A percentile compares a stretch with the other conserved stretches of the same genome.
Evolutionary conservation across 179 eudicot species (phyloP).

Genomic region (Beta lomatogona): DNA sequence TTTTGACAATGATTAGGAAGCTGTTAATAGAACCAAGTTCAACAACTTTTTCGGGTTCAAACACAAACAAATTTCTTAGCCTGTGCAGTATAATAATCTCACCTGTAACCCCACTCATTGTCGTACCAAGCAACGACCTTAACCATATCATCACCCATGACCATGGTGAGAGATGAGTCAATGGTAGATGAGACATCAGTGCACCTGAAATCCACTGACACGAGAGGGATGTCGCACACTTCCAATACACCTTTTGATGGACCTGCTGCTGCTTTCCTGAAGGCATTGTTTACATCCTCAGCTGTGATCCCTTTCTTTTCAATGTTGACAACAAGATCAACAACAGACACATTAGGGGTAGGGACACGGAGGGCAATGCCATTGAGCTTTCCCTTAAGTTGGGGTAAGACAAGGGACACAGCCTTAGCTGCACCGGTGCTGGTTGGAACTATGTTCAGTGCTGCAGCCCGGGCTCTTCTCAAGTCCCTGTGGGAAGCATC

Average conservation of each 20-base stretch:
- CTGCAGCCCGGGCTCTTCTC: slow-evolving; percentile 97
- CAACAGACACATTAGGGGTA: slow-evolving; percentile 93
- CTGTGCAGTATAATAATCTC: neutral
- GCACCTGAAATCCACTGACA: slow-evolving; percentile 93
- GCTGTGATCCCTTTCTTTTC: slow-evolving; percentile 84
- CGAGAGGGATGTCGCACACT: slow-evolving; percentile 87
- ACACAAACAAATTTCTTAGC: neutral
- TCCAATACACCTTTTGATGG: slow-evolving; percentile 81
- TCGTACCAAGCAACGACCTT: slow-evolving; percentile 96
- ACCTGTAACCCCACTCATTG: slow-evolving; percentile 99
- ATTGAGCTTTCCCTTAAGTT: slow-evolving; percentile 98
- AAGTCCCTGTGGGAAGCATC: slow-evolving; percentile 99
- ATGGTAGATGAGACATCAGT: slow-evolving; percentile 84
- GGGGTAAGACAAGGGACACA: slow-evolving; percentile 89
- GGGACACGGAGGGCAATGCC: slow-evolving; percentile 99
- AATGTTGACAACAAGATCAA: slow-evolving; percentile 88
- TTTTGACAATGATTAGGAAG: no score
- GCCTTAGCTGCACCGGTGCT: slow-evolving; percentile 99
- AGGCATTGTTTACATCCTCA: slow-evolving; percentile 91
- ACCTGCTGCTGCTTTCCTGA: slow-evolving; percentile 89
- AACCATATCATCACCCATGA: slow-evolving; percentile 99
- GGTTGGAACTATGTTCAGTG: slow-evolving; percentile 96
- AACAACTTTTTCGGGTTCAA: neutral
- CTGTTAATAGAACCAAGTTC: neutral
- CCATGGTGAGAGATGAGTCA: slow-evolving; percentile 95